Percentiles rank a stretch among this genome's conserved stretches.
These are phyloP conservation scores for Vaccinium myrtillus DNA, from an alignment of 148 eudicot species.

Conservation along the genomic window DNA sequence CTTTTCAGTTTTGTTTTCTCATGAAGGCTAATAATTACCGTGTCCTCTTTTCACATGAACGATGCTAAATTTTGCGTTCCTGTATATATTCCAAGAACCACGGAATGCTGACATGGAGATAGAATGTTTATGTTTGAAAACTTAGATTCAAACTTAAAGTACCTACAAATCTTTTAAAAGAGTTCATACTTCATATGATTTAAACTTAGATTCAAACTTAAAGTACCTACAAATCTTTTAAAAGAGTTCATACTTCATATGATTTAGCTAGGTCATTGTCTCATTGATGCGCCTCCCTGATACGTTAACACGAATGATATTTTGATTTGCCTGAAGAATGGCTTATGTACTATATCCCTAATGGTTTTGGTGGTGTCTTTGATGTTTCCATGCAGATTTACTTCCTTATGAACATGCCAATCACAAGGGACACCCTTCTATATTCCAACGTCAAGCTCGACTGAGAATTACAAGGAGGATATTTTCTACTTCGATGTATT, in stretches of 20 bases:
- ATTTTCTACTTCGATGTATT: constrained; percentile 5
- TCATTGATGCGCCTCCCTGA: neutral
- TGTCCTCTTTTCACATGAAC: neutral
- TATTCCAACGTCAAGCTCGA: constrained; percentile 95
- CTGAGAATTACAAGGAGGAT: constrained; percentile 19
- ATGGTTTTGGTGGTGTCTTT: constrained; percentile 3
- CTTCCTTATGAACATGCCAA: constrained; percentile 76
- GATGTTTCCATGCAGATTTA: constrained; percentile 48
- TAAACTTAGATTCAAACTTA: neutral
- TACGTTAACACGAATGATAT: neutral
- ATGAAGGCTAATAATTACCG: neutral
- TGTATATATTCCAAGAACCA: neutral
- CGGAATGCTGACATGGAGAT: neutral
- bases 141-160: neutral
- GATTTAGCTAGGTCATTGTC: neutral
- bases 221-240: neutral
- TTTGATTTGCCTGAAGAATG: neutral
- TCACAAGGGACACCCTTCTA: constrained; percentile 88
- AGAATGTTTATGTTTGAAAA: neutral
- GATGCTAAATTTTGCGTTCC: neutral
- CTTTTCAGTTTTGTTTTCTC: neutral
- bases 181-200: neutral
- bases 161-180: neutral
- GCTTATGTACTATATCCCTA: neutral
- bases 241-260: neutral